phyloP scores from a whole-genome alignment of 805 yeast species.

The Ascoidea tarda region DNA sequence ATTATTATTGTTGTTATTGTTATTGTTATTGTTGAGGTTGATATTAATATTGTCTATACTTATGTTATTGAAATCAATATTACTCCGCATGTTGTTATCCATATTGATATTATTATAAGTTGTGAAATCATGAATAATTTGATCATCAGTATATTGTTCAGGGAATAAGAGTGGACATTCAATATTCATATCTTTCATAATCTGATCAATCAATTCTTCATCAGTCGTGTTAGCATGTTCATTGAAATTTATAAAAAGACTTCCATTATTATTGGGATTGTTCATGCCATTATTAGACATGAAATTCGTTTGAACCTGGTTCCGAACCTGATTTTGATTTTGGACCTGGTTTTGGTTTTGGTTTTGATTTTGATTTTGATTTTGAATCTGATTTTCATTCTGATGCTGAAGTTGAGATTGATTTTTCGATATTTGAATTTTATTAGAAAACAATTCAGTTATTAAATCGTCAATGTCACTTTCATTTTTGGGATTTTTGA shows the following conservation, averaged over 20 bases:
- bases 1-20: background rate
- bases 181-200: background rate
- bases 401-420: background rate
- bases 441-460: background rate
- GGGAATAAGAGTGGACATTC: background rate
- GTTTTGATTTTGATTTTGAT: background rate
- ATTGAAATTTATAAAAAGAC: no score
- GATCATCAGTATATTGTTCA: background rate
- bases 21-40: background rate
- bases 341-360: background rate
- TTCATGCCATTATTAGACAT: no score
- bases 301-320: background rate
- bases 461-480: background rate
- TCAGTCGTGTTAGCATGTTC: background rate
- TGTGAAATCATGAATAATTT: no score
- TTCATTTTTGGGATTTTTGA: background rate
- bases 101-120: no score
- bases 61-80: background rate
- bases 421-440: background rate
- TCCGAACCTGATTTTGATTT: background rate
- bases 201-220: background rate
- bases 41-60: no score
- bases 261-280: no score
- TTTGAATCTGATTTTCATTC: background rate
- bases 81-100: background rate